Evolutionary conservation across 1,139 yeast genomes (phyloP), one percentile per base, ranked within the genome.

Genomic region (Fermentozyma sake): DNA sequence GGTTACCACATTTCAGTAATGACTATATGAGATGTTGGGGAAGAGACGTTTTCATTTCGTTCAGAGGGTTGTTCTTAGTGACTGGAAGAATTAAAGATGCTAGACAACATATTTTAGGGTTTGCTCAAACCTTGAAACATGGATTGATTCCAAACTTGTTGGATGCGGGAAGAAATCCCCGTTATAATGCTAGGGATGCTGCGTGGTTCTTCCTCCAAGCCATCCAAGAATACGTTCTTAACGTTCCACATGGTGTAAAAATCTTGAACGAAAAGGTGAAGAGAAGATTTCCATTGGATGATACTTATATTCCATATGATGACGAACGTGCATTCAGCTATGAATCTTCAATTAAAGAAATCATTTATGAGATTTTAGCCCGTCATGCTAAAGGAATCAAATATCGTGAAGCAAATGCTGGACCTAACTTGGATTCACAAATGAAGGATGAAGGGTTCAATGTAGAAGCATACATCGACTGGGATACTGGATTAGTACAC

Each of bases 11-110:
- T 58, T 91, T 91, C 55, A 79, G 93, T 48, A 73, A 72, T 33
- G 86, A 81, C 42, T 87, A 84, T 53, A 87, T 89, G 95, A 72
- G 98, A 55, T 86, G 96, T 52, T 91, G 98, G 98, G 98, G 98
- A 16, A 72, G 98, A 50, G 98, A 91, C 58, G 95, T 87, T 2
- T 91, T 91, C 50, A 80, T 91, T 31, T 73, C 96, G 0, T 68
- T 83, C 31, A 67, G 96, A 39, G 98, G 98, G 0, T 64, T 89
- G 27, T 59, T 87, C 35, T 58, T 89, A 21, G 79, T 82, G 1
- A 72, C 96, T 0, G 93, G 82, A 10, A 68, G 97, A 32, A 75
- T 52, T 46, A 84, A 81, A 3, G 91, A 80, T 32, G 97, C 97
- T 1, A 79, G 69, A 44, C 56, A 61, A 26, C 97, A 91, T 49